phyloP scores from a whole-genome alignment of 2,329 filamentous ascomycete genomes.

The Fusarium buxicola region DNA sequence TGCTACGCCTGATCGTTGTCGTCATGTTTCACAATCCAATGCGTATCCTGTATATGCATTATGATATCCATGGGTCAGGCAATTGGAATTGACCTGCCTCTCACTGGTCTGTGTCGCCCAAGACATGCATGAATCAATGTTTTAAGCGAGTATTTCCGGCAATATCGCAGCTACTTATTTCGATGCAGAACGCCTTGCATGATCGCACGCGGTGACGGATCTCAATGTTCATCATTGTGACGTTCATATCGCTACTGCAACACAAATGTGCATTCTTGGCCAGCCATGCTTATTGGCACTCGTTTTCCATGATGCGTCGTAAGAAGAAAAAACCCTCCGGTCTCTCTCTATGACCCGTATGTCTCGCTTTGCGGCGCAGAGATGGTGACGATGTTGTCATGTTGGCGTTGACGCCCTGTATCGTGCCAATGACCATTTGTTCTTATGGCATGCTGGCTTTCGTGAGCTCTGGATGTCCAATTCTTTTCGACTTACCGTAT shows the following conservation, averaged over 20 bases:
- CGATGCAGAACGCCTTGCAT: not conserved
- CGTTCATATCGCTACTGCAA: not conserved
- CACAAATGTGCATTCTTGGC: not conserved
- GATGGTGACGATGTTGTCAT: conserved; percentile 24
- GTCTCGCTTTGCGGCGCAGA: not conserved
- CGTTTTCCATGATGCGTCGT: not conserved
- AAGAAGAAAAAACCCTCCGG: conserved; percentile 14
- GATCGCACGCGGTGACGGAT: not conserved
- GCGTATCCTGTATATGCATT: no score
- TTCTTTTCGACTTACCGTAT: not conserved
- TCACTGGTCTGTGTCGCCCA: no score
- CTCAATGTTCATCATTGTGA: conserved; percentile 17
- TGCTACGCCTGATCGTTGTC: no score
- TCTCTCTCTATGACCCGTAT: not conserved
- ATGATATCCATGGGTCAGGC: no score
- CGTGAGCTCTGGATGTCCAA: not conserved
- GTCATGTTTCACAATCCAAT: no score
- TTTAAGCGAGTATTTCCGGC: not conserved
- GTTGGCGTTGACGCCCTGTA: not conserved
- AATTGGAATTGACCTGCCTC: no score
- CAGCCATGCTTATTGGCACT: not conserved
- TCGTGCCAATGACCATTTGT: not conserved
- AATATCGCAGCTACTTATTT: not conserved
- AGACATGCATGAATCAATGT: no score
- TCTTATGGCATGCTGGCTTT: not conserved